Base-by-base conservation (phyloP, 2,329 filamentous ascomycete species). In the Achaetomium macrosporum region DNA sequence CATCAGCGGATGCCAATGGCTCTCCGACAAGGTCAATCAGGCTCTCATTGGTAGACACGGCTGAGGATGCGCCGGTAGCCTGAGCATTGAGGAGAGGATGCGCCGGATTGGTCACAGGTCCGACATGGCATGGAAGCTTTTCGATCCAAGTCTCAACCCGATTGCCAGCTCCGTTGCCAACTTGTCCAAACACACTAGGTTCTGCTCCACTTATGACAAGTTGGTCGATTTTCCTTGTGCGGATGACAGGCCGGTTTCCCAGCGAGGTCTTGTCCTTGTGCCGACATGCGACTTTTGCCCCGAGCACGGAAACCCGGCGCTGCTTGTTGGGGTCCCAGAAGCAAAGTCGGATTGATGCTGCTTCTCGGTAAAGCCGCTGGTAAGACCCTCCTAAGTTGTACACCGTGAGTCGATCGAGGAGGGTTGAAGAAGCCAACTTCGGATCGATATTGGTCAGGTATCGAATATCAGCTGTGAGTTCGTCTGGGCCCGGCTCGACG, bases 381-480 rank as follows among this genome's bases (percentile, higher is more conserved):
- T 65, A 66, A 1, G 37, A 33, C 1, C 51, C 53, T 0, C 48
- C 45, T 36, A 62, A 16, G 4, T 48, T 36, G n/a, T 52, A 11
- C 2, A 58, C 52, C 25, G 36, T 54, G 17, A 50, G 35, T 1
- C 61, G 60, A 44, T 69, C 66, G 12, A 68, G 48, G 13, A 69
- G 58, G 17, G 64, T 65, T 12, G 65, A 65, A 0, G 55, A 58
- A 2, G 61, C 53, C 31, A 69, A 58, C 36, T 33, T 47, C 1
- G 59, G 61, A 33, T 67, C 61, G 47, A 68, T 63, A 45, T 64
- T 63, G 12, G 60, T 57, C 50, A 64, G 59, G 50, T 60, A 63
- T 5, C 65, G 64, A 5, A 59, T 54, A 25, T 69, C 66, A 2
- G 64, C 62, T 7, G 35, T 54, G 35, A 54, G 36, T 4, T 47